Percentiles rank a stretch among this genome's conserved stretches.
These are phyloP conservation scores for Oldenlandia corymbosa DNA, from an alignment of 257 asterid genomes.

Conservation along the genomic window DNA sequence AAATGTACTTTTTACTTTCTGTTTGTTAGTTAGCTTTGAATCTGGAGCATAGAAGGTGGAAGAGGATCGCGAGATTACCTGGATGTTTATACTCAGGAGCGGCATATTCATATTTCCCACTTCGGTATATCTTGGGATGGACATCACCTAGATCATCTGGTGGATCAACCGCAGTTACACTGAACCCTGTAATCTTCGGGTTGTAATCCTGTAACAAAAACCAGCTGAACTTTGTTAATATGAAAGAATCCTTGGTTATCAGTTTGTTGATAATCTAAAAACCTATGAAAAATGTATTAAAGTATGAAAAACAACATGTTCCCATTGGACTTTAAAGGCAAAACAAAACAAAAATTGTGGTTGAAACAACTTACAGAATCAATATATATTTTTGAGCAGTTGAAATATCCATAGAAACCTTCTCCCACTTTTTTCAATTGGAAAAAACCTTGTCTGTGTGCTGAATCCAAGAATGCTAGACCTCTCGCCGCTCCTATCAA, in stretches of 20 bases:
- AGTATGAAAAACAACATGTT: neutral
- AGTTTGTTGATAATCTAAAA: no score
- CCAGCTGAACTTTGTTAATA: neutral
- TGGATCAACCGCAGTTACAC: slow-evolving; percentile 58
- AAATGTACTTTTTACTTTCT: no score
- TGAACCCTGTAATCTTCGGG: slow-evolving; percentile 65
- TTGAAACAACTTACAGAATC: slow-evolving; percentile 66
- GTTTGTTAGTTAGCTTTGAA: neutral
- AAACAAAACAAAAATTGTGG: no score
- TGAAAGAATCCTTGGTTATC: no score
- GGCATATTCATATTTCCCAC: slow-evolving; percentile 70
- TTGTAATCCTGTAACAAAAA: slow-evolving; percentile 44
- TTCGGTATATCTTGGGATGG: slow-evolving; percentile 51
- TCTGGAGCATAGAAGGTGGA: neutral
- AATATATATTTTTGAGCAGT: slow-evolving; percentile 68
- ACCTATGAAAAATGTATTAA: no score
- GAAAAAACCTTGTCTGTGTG: slow-evolving; percentile 44
- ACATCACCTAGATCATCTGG: slow-evolving; percentile 21
- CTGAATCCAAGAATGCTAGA: slow-evolving; percentile 53
- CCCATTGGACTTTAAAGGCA: neutral
- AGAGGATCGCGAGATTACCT: slow-evolving; percentile 27
- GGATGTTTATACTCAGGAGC: slow-evolving; percentile 68
- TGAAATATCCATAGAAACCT: slow-evolving; percentile 49
- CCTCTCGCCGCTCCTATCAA: slow-evolving; percentile 66
- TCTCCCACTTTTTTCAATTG: slow-evolving; percentile 3